Percentiles rank a stretch among this genome's conserved stretches.
phyloP scores from a whole-genome alignment of 305 asterid genomes.

The Euphrasia arctica region DNA sequence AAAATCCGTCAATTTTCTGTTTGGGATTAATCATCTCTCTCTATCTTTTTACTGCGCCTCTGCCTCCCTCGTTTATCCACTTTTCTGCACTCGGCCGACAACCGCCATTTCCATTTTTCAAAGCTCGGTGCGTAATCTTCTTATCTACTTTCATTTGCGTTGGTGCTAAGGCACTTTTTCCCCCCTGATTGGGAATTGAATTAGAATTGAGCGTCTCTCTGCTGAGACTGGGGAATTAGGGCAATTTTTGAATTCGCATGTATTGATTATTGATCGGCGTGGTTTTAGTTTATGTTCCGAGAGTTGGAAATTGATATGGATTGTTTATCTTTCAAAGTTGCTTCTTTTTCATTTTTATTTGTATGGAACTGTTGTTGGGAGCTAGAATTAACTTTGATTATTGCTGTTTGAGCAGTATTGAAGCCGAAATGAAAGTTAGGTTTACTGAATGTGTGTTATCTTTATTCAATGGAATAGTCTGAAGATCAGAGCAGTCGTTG shows the following conservation, averaged over 20 bases:
- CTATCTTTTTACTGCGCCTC: background rate
- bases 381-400: background rate
- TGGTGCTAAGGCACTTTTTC: slow-evolving; percentile 1
- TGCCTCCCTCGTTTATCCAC: slow-evolving; percentile 21
- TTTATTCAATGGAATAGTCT: background rate
- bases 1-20: too few species aligned
- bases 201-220: slow-evolving; percentile 19
- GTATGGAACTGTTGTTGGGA: background rate
- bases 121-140: slow-evolving; percentile 29
- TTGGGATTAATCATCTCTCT: background rate
- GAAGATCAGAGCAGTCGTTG: slow-evolving; percentile 11
- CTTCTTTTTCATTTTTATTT: background rate
- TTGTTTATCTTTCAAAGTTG: background rate
- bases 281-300: background rate
- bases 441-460: background rate
- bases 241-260: slow-evolving; percentile 22
- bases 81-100: slow-evolving; percentile 27
- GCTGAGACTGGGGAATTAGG: slow-evolving; percentile 28
- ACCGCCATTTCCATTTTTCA: slow-evolving; percentile 35
- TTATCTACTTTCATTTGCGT: slow-evolving; percentile 3
- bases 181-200: slow-evolving; percentile 18
- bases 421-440: slow-evolving; percentile 3
- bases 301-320: slow-evolving; percentile 4
- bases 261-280: slow-evolving; percentile 15
- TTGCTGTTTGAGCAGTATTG: background rate